phyloP scores from a whole-genome alignment of 1,139 yeast species.

The Geotrichum candidum region DNA sequence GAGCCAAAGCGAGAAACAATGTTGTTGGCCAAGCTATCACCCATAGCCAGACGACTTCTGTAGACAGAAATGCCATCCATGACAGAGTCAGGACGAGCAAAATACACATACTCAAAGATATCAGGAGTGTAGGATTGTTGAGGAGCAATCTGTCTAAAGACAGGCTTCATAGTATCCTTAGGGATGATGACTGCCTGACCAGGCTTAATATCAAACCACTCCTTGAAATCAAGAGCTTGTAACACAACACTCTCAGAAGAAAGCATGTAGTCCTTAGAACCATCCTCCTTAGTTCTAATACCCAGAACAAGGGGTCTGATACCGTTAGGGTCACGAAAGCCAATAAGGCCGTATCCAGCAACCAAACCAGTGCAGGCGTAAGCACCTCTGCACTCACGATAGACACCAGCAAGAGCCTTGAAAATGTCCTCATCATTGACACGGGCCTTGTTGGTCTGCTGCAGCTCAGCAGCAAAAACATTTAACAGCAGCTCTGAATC shows the following conservation, averaged over 20 bases:
- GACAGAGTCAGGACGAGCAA: constrained; percentile 96
- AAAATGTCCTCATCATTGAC: constrained; percentile 88
- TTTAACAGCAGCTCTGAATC: constrained; percentile 88
- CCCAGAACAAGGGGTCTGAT: constrained; percentile 88
- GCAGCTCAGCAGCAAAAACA: constrained; percentile 86
- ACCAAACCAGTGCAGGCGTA: constrained; percentile 92
- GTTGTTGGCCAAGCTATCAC: constrained; percentile 74
- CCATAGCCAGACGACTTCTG: constrained; percentile 91
- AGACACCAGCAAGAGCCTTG: constrained; percentile 77
- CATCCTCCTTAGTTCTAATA: constrained; percentile 61
- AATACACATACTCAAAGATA: constrained; percentile 93
- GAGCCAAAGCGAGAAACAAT: constrained; percentile 50
- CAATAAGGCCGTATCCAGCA: constrained; percentile 93
- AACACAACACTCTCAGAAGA: constrained; percentile 94
- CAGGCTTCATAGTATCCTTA: constrained; percentile 63
- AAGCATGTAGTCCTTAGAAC: constrained; percentile 85
- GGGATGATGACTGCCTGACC: constrained; percentile 96
- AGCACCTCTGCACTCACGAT: constrained; percentile 80
- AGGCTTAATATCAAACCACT: constrained; percentile 76
- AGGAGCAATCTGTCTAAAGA: constrained; percentile 81
- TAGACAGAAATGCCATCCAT: constrained; percentile 93
- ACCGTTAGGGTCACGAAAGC: constrained; percentile 96
- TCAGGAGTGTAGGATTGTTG: constrained; percentile 83
- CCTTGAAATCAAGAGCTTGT: constrained; percentile 83
- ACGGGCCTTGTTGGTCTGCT: constrained; percentile 85